Percentiles rank a stretch among this genome's conserved stretches.
These are phyloP conservation scores for Talaromyces sp. DNA, from an alignment of 2,329 filamentous ascomycete genomes.

Conservation along the genomic window DNA sequence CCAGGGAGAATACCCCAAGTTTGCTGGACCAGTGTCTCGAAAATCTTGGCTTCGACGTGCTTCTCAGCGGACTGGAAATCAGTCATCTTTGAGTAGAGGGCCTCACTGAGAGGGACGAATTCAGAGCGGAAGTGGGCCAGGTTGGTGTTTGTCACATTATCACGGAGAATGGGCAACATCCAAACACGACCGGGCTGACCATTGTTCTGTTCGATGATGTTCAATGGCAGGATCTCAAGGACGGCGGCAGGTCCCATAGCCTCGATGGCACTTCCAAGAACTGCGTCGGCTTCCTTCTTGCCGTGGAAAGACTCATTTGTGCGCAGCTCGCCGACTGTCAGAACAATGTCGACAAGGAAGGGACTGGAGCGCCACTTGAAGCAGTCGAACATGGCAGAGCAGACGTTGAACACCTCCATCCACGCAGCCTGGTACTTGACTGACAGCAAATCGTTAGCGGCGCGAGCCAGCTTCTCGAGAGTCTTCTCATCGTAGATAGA, in stretches of 20 bases:
- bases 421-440: conserved; percentile 93
- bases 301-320: conserved; percentile 85
- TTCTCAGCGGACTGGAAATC: conserved; percentile 82
- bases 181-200: conserved; percentile 86
- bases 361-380: conserved; percentile 83
- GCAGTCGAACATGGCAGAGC: conserved; percentile 83
- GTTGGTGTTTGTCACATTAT: conserved; percentile 86
- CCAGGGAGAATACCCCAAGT: conserved; percentile 93
- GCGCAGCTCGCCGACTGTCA: conserved; percentile 81
- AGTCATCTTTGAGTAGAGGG: conserved; percentile 84
- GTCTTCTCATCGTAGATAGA: conserved; percentile 92
- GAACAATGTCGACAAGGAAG: conserved; percentile 73
- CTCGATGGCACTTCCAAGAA: conserved; percentile 82
- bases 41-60: conserved; percentile 96
- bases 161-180: conserved; percentile 88
- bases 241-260: conserved; percentile 89
- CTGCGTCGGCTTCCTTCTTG: conserved; percentile 91
- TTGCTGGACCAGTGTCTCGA: conserved; percentile 92
- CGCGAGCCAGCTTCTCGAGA: conserved; percentile 74
- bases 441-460: conserved; percentile 73
- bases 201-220: conserved; percentile 74
- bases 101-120: conserved; percentile 85
- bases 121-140: conserved; percentile 82
- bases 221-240: conserved; percentile 79
- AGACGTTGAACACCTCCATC: conserved; percentile 89